phyloP scores from a whole-genome alignment of 257 asterid species.

The Fraxinus cuspidata region DNA sequence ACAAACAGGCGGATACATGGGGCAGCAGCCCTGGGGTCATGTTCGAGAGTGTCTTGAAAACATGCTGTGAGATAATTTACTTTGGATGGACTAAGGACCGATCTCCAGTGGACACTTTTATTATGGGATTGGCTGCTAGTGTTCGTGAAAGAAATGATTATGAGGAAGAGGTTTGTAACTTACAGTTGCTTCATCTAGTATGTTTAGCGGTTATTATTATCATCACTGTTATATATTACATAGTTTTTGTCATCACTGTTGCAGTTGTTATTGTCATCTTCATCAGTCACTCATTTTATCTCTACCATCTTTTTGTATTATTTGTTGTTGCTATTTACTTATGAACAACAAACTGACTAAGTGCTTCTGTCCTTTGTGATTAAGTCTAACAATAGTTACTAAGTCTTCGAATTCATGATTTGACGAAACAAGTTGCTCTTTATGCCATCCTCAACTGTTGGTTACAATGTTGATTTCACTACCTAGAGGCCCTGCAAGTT shows the following conservation, averaged over 20 bases:
- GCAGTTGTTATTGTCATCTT: background rate
- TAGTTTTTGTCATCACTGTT: background rate
- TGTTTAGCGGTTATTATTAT: slow-evolving; percentile 9
- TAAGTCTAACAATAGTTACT: background rate
- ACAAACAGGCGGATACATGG: slow-evolving; percentile 78
- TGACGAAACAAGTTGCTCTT: background rate
- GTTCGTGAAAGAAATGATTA: slow-evolving; percentile 85
- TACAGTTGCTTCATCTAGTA: slow-evolving; percentile 20
- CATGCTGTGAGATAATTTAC: slow-evolving; percentile 85
- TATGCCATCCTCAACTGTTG: background rate
- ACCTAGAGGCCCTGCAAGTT: background rate
- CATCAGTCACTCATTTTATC: background rate
- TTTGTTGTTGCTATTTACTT: background rate
- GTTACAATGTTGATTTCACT: background rate
- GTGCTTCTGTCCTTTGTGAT: background rate
- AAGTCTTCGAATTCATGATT: background rate
- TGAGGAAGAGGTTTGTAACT: slow-evolving; percentile 74
- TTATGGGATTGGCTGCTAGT: slow-evolving; percentile 84
- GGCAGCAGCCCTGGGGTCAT: slow-evolving; percentile 77
- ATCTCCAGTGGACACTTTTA: slow-evolving; percentile 93
- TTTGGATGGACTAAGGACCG: slow-evolving; percentile 92
- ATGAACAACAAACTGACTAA: background rate
- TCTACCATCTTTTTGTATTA: background rate
- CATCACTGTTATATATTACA: slow-evolving; percentile 1
- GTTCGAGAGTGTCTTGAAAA: slow-evolving; percentile 83